Conservation (phyloP, 2,329 filamentous ascomycete genomes). For the Grosmannia clavigera region DNA sequence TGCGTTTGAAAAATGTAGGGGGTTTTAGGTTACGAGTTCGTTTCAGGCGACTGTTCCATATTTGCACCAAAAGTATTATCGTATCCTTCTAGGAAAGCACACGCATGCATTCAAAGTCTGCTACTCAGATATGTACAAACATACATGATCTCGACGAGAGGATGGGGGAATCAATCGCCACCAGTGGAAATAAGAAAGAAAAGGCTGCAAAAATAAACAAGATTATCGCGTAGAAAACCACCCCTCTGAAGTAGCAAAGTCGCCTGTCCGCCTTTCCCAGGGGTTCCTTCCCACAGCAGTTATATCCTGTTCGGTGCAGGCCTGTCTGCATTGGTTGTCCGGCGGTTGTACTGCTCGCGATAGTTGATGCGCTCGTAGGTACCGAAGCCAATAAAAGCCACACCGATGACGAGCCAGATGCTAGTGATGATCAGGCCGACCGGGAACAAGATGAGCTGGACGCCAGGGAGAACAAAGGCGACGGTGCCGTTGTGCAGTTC, state of each 20-base stretch:
- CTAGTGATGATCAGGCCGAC: conserved; percentile 55
- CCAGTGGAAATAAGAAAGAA: neutral
- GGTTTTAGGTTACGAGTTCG: neutral
- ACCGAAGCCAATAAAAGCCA: conserved; percentile 47
- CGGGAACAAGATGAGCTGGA: conserved; percentile 56
- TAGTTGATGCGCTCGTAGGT: conserved; percentile 56
- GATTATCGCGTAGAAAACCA: neutral
- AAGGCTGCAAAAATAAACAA: neutral
- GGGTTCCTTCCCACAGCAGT: neutral
- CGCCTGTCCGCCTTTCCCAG: neutral
- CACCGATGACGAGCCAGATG: conserved; percentile 46
- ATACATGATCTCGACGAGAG: neutral
- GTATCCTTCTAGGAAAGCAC: neutral
- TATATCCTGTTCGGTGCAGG: conserved; percentile 18
- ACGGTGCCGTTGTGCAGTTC: conserved; percentile 37
- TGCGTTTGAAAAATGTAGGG: neutral
- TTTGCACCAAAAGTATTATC: neutral
- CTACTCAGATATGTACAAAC: neutral
- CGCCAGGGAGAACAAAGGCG: conserved; percentile 58
- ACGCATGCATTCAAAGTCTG: neutral
- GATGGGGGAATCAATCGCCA: conserved; percentile 1
- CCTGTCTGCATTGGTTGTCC: conserved; percentile 31
- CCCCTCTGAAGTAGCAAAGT: neutral
- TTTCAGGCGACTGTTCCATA: neutral
- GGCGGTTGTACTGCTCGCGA: conserved; percentile 47